phyloP scores from a whole-genome alignment of 176 grass and related monocot genomes.

The Poa annua region DNA sequence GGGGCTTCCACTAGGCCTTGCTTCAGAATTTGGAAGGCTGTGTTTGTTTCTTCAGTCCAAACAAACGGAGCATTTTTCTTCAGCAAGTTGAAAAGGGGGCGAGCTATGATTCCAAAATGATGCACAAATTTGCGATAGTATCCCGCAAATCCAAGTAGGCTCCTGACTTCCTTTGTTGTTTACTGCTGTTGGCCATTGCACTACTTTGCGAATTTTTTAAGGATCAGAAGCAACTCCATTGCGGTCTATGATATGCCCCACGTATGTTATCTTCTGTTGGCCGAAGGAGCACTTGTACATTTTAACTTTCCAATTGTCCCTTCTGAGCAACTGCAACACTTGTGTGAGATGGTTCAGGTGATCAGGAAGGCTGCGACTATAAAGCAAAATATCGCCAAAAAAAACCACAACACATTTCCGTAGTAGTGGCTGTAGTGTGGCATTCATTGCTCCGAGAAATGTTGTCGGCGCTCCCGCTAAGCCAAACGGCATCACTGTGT shows the following conservation, averaged over 20 bases:
- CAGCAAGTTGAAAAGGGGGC: background rate
- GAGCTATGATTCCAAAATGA: background rate
- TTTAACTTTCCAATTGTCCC: background rate
- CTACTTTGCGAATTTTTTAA: background rate
- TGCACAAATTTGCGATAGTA: background rate
- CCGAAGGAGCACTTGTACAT: background rate
- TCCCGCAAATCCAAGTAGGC: background rate
- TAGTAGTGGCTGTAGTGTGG: background rate
- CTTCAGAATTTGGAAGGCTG: background rate
- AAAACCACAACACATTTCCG: background rate
- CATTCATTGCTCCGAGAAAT: background rate
- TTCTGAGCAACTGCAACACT: background rate
- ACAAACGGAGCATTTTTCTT: background rate
- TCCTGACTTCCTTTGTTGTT: background rate
- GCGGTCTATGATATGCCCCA: background rate
- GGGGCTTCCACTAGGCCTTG: background rate
- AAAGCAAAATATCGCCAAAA: background rate
- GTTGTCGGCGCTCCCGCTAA: background rate
- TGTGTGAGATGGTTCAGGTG: background rate
- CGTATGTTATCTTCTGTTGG: background rate
- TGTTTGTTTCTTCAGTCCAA: background rate
- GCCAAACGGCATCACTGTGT: background rate
- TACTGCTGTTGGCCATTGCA: background rate
- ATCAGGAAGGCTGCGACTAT: accelerated
- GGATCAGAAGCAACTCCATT: background rate